Conservation (phyloP, 2,329 filamentous ascomycete species). For the Pseudocercospora musae region DNA sequence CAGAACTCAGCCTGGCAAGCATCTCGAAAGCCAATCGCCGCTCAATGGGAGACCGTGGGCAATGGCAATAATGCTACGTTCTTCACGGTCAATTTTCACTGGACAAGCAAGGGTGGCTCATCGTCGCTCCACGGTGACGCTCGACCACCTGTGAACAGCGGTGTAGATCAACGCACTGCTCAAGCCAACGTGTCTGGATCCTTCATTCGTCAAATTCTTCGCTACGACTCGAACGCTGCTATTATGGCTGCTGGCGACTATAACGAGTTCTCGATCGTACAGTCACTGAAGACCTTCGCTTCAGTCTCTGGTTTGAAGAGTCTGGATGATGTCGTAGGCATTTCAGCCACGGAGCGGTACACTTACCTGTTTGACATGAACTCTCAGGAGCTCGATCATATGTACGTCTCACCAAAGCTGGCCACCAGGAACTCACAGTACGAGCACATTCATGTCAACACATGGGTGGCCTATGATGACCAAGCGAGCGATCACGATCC, state of each 20-base stretch:
- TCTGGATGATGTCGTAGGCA: slow-evolving; percentile 57
- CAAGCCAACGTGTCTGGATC: slow-evolving; percentile 59
- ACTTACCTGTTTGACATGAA: slow-evolving; percentile 70
- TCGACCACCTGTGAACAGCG: slow-evolving; percentile 64
- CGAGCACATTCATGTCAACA: slow-evolving; percentile 69
- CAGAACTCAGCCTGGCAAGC: slow-evolving; percentile 56
- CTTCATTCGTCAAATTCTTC: slow-evolving; percentile 59
- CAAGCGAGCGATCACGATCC: slow-evolving; percentile 68
- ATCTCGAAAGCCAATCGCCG: slow-evolving; percentile 65
- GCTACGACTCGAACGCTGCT: slow-evolving; percentile 53
- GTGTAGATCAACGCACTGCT: slow-evolving; percentile 53
- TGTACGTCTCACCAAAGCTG: slow-evolving; percentile 60
- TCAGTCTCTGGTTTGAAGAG: slow-evolving; percentile 56
- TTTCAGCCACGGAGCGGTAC: slow-evolving; percentile 59
- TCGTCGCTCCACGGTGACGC: slow-evolving; percentile 63
- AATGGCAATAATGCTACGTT: slow-evolving; percentile 50
- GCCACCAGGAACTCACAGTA: slow-evolving; percentile 44
- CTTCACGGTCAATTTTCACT: slow-evolving; percentile 71
- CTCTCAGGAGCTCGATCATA: slow-evolving; percentile 67
- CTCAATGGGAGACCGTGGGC: slow-evolving; percentile 60
- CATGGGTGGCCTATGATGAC: slow-evolving; percentile 58
- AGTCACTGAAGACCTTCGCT: slow-evolving; percentile 56
- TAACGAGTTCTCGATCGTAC: slow-evolving; percentile 66
- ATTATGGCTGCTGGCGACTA: slow-evolving; percentile 66
- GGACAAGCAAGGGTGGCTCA: slow-evolving; percentile 63